phyloP scores from a whole-genome alignment of 78 protist species.

The slime mould (Dictyostelium discoideum) region dicty_2.7 NC_007089.4:2319001-2319500 shows the following conservation, averaged over 20 bases:
- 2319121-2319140: constrained; percentile 58
- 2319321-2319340: constrained; percentile 82
- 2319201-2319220: constrained; percentile 88
- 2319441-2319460: constrained; percentile 82
- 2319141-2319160: constrained; percentile 34
- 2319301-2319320: constrained; percentile 29
- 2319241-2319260: constrained; percentile 76
- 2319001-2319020: constrained; percentile 80
- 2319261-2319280: constrained; percentile 82
- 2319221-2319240: constrained; percentile 82
- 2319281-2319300: constrained; percentile 85
- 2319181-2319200: constrained; percentile 78
- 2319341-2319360: constrained; percentile 62
- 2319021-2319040: constrained; percentile 80
- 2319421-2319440: constrained; percentile 77
- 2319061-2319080: constrained; percentile 79
- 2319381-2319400: constrained; percentile 78
- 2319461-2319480: constrained; percentile 86
- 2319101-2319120: constrained; percentile 75
- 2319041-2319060: constrained; percentile 81
- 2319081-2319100: constrained; percentile 79
- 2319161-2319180: constrained; percentile 80
- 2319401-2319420: constrained; percentile 39
- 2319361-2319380: constrained; percentile 78
- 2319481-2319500: constrained; percentile 76